A percentile compares a stretch with the other conserved stretches of the same genome.
phyloP scores from a whole-genome alignment of 2,329 filamentous ascomycete genomes.

The Trichophyton mentagrophytes region DNA sequence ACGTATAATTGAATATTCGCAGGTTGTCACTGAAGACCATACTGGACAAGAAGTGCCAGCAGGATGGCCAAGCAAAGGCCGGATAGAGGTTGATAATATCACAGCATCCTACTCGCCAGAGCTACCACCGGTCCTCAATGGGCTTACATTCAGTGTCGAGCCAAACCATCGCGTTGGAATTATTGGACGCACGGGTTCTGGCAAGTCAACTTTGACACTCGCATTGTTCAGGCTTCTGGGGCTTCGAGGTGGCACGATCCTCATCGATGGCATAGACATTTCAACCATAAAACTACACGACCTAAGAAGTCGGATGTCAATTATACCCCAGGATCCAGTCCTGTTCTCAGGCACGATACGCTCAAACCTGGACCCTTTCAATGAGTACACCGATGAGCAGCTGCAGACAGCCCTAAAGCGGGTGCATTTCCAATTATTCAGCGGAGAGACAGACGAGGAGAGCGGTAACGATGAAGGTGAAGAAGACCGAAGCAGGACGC shows the following conservation, averaged over 20 bases:
- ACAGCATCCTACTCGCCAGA: slow-evolving; percentile 84
- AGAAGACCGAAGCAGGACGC: neutral
- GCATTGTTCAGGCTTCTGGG: slow-evolving; percentile 96
- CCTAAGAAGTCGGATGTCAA: slow-evolving; percentile 74
- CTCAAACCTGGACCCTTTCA: slow-evolving; percentile 87
- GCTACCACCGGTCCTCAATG: slow-evolving; percentile 81
- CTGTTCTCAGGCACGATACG: slow-evolving; percentile 86
- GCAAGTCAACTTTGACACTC: slow-evolving; percentile 86
- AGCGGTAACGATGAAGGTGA: neutral
- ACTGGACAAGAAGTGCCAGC: neutral
- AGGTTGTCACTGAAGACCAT: neutral
- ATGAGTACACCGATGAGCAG: slow-evolving; percentile 91
- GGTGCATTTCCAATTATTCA: slow-evolving; percentile 1
- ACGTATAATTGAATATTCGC: slow-evolving; percentile 2
- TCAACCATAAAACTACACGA: slow-evolving; percentile 80
- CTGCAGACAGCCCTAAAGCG: slow-evolving; percentile 69
- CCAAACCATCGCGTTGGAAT: slow-evolving; percentile 88
- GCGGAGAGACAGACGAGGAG: neutral
- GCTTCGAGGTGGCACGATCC: slow-evolving; percentile 51
- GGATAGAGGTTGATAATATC: slow-evolving; percentile 57
- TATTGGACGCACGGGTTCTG: slow-evolving; percentile 84
- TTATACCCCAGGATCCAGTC: slow-evolving; percentile 94
- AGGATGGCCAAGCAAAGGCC: slow-evolving; percentile 4
- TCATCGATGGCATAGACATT: slow-evolving; percentile 63
- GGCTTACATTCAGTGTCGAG: slow-evolving; percentile 76